phyloP scores from a whole-genome alignment of 306 rosid species.

The Cucurbita ficifolia region DNA sequence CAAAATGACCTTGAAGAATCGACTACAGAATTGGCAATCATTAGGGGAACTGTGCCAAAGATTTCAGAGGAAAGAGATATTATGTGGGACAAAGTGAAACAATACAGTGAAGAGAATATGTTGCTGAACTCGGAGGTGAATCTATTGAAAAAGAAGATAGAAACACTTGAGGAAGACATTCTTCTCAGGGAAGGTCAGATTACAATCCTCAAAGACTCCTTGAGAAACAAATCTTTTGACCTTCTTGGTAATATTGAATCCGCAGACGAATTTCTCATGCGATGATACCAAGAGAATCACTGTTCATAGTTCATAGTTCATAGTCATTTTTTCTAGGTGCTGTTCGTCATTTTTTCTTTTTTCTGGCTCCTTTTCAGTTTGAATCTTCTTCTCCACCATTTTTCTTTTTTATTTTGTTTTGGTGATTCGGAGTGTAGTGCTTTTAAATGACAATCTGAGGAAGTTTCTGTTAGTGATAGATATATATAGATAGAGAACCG shows the following conservation, averaged over 20 bases:
- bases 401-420: background rate
- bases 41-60: constrained; percentile 45
- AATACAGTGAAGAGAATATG: constrained; percentile 69
- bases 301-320: constrained; percentile 51
- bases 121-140: constrained; percentile 43
- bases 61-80: constrained; percentile 66
- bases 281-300: constrained; percentile 17
- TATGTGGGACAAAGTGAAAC: constrained; percentile 75
- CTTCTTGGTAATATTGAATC: constrained; percentile 49
- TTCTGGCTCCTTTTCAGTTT: background rate
- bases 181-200: constrained; percentile 91
- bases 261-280: constrained; percentile 38
- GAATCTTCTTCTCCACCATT: background rate
- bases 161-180: constrained; percentile 62
- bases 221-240: constrained; percentile 46
- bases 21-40: constrained; percentile 38
- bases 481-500: background rate
- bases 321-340: constrained; percentile 23
- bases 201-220: constrained; percentile 63
- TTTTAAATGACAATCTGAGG: background rate
- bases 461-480: background rate
- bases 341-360: background rate
- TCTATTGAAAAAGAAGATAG: constrained; percentile 47
- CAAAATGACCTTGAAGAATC: constrained; percentile 57
- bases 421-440: background rate